These are phyloP conservation scores for Lasiosphaeriaceae sp. DNA, from an alignment of 495 filamentous ascomycete genomes.

Conservation along the genomic window DNA sequence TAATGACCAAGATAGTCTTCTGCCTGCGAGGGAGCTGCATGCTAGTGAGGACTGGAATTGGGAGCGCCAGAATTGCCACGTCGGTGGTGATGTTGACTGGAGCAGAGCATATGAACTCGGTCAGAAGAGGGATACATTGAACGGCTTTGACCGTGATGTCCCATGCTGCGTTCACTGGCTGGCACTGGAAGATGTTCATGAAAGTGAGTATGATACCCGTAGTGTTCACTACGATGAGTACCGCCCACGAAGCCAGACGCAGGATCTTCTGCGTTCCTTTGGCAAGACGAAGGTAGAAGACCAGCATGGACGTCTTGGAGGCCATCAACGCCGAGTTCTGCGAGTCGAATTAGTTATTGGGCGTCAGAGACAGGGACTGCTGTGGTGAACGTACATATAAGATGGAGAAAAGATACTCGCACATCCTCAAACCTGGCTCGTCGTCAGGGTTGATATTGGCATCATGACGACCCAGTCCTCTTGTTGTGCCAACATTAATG, in stretches of 20 bases:
- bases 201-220: slow-evolving; percentile 77
- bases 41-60: slow-evolving; percentile 79
- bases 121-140: slow-evolving; percentile 69
- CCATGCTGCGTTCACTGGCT: slow-evolving; percentile 63
- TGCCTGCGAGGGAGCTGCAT: slow-evolving; percentile 81
- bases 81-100: slow-evolving; percentile 86
- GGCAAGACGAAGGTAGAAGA: slow-evolving; percentile 80
- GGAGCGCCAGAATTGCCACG: slow-evolving; percentile 74
- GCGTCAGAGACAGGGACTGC: background rate
- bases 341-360: background rate
- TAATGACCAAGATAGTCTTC: slow-evolving; percentile 77
- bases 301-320: slow-evolving; percentile 85
- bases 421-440: slow-evolving; percentile 52
- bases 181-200: slow-evolving; percentile 85
- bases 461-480: slow-evolving; percentile 77
- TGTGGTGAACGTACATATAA: slow-evolving; percentile 56
- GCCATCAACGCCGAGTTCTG: slow-evolving; percentile 87
- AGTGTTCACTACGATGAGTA: slow-evolving; percentile 68
- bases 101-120: slow-evolving; percentile 77
- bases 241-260: slow-evolving; percentile 64
- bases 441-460: slow-evolving; percentile 50
- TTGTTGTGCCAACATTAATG: slow-evolving; percentile 66
- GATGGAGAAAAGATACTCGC: slow-evolving; percentile 78
- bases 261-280: slow-evolving; percentile 66
- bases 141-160: slow-evolving; percentile 39